phyloP scores from a whole-genome alignment of 2,329 filamentous ascomycete genomes.

The Alternaria sp. region DNA sequence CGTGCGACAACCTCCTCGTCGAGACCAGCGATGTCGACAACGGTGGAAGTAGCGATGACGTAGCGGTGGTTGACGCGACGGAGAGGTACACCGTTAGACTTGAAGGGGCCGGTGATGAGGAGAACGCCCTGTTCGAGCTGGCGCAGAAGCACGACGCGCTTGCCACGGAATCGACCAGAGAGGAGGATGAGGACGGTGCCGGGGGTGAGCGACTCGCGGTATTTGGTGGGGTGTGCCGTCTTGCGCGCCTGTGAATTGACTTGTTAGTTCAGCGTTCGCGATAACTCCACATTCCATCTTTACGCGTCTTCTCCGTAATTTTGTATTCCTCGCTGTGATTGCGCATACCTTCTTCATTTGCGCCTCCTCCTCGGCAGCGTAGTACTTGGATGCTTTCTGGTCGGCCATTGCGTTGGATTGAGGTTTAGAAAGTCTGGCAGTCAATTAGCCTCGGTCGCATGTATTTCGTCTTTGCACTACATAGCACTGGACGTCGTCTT shows the following conservation, averaged over 20 bases:
- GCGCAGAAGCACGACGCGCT: slow-evolving; percentile 98
- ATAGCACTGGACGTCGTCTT: neutral
- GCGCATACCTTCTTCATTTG: slow-evolving; percentile 90
- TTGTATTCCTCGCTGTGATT: neutral
- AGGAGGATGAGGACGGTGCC: slow-evolving; percentile 98
- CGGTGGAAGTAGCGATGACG: slow-evolving; percentile 88
- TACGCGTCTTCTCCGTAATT: neutral
- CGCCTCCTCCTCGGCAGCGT: slow-evolving; percentile 91
- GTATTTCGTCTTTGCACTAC: neutral
- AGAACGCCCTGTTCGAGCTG: slow-evolving; percentile 94
- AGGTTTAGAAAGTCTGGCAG: slow-evolving; percentile 2
- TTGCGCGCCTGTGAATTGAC: slow-evolving; percentile 80
- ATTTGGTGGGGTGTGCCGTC: slow-evolving; percentile 85
- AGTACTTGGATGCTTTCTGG: slow-evolving; percentile 97
- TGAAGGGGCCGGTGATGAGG: slow-evolving; percentile 99
- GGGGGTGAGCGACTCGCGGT: slow-evolving; percentile 88
- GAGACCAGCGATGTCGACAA: slow-evolving; percentile 82
- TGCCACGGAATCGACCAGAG: slow-evolving; percentile 98
- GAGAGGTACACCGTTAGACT: slow-evolving; percentile 98
- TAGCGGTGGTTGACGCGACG: slow-evolving; percentile 91
- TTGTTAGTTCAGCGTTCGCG: slow-evolving; percentile 15
- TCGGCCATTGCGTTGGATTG: slow-evolving; percentile 34
- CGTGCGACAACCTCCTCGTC: slow-evolving; percentile 78
- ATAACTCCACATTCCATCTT: neutral
- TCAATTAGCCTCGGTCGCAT: slow-evolving; percentile 8